Evolutionary conservation across 2,329 filamentous ascomycete species (phyloP).

Genomic region (Alternaria brassicicola): DNA sequence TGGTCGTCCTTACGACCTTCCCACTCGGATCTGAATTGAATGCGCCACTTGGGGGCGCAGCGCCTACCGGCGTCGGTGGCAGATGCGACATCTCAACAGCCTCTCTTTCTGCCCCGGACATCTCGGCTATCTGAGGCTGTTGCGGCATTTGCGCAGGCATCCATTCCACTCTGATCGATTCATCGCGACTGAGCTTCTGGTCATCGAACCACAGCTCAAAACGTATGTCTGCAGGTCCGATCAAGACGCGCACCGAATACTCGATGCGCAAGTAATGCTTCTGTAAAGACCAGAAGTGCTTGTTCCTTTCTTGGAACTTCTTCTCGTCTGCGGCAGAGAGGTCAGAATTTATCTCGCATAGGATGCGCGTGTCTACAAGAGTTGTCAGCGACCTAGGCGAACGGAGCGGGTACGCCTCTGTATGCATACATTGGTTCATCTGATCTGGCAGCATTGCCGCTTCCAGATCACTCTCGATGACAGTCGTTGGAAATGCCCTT

Average conservation of each 20-base stretch:
- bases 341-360: slow-evolving; percentile 48
- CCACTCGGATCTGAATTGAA: not conserved
- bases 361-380: slow-evolving; percentile 32
- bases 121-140: slow-evolving; percentile 11
- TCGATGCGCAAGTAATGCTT: slow-evolving; percentile 45
- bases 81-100: slow-evolving; percentile 26
- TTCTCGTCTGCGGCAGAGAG: slow-evolving; percentile 39
- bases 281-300: slow-evolving; percentile 44
- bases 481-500: slow-evolving; percentile 40
- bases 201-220: slow-evolving; percentile 50
- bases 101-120: slow-evolving; percentile 19
- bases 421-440: slow-evolving; percentile 35
- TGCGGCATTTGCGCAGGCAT: slow-evolving; percentile 23
- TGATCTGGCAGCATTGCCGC: slow-evolving; percentile 32
- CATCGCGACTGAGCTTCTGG: slow-evolving; percentile 43
- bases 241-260: slow-evolving; percentile 47
- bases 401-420: not conserved
- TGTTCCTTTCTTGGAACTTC: slow-evolving; percentile 46
- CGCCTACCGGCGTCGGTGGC: slow-evolving; percentile 17
- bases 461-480: slow-evolving; percentile 39
- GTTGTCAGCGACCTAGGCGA: not conserved
- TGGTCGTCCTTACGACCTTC: slow-evolving; percentile 5
- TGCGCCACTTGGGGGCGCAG: slow-evolving; percentile 1
- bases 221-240: slow-evolving; percentile 48
- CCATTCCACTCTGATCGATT: slow-evolving; percentile 48